Percentiles rank a stretch among this genome's conserved stretches.
Conservation (phyloP, 1,139 yeast genomes). For the Hyphopichia wangnamkhiaoensis region DNA sequence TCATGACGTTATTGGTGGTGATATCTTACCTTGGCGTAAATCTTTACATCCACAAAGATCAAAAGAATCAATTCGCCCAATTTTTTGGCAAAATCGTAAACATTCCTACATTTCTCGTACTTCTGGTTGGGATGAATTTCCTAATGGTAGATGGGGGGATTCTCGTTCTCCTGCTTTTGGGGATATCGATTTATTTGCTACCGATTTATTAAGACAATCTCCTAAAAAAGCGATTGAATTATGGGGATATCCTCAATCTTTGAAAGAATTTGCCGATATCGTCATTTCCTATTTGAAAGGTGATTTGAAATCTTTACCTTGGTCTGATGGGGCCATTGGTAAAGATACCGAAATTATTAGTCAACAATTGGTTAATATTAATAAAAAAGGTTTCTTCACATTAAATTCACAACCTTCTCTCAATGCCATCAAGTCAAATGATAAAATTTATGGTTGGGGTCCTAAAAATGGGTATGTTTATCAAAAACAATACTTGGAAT, state of each 20-base stretch:
- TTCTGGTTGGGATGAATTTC: conserved; percentile 92
- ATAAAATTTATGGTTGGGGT: conserved; percentile 90
- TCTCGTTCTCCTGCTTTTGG: conserved; percentile 93
- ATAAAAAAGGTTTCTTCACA: conserved; percentile 69
- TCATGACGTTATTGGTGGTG: conserved; percentile 41
- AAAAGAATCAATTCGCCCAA: conserved; percentile 87
- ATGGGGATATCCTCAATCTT: conserved; percentile 79
- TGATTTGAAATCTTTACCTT: conserved; percentile 75
- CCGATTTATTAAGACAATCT: conserved; percentile 77
- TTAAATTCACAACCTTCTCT: conserved; percentile 95
- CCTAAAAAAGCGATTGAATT: conserved; percentile 75
- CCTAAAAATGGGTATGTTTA: conserved; percentile 89
- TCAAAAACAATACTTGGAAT: conserved; percentile 90
- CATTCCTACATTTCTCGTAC: conserved; percentile 89
- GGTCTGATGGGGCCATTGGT: conserved; percentile 92
- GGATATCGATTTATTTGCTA: conserved; percentile 77
- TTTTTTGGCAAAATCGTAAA: conserved; percentile 94
- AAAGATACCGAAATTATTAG: conserved; percentile 71
- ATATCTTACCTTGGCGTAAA: conserved; percentile 81
- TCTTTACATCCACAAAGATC: conserved; percentile 80
- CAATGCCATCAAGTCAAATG: conserved; percentile 73
- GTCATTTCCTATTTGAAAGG: conserved; percentile 71
- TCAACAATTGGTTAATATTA: conserved; percentile 59
- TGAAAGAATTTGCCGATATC: conserved; percentile 60
- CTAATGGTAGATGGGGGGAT: conserved; percentile 95